Percentiles rank a stretch among this genome's conserved stretches.
Evolutionary conservation across 2,329 filamentous ascomycete genomes (phyloP).

Genomic region (Pseudogymnoascus sp.): DNA sequence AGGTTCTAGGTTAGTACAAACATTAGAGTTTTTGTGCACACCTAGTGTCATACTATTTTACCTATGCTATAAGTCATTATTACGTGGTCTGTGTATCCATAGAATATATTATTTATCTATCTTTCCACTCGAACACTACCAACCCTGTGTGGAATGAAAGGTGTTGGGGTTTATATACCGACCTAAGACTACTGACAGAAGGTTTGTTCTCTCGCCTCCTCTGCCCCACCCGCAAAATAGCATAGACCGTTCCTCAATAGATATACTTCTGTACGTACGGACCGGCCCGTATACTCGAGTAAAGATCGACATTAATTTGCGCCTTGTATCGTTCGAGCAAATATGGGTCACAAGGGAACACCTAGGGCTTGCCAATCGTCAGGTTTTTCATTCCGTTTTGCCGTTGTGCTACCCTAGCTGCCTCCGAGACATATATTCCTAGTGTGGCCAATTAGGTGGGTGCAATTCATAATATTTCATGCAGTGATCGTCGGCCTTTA

Average conservation of each 20-base stretch:
- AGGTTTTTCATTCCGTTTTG: background rate
- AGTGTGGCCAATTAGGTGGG: background rate
- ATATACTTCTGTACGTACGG: background rate
- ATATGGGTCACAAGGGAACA: background rate
- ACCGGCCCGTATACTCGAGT: background rate
- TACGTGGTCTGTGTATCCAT: too few relatives aligned
- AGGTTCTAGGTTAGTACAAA: too few relatives aligned
- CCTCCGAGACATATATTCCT: background rate
- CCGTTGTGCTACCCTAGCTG: background rate
- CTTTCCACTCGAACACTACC: too few relatives aligned
- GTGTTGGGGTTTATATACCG: too few relatives aligned
- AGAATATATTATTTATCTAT: too few relatives aligned
- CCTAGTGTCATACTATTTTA: too few relatives aligned
- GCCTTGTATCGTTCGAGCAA: background rate
- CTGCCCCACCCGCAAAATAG: background rate
- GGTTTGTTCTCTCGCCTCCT: background rate
- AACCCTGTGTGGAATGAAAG: too few relatives aligned
- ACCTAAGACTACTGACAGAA: background rate
- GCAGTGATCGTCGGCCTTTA: background rate
- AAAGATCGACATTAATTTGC: background rate
- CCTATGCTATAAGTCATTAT: too few relatives aligned
- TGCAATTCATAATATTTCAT: background rate
- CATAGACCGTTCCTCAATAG: background rate
- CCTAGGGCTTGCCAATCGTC: background rate
- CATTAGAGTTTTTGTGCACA: too few relatives aligned